phyloP scores from a whole-genome alignment of 1,284 basidiomycete species.

The Violaceomyces palustris region DNA sequence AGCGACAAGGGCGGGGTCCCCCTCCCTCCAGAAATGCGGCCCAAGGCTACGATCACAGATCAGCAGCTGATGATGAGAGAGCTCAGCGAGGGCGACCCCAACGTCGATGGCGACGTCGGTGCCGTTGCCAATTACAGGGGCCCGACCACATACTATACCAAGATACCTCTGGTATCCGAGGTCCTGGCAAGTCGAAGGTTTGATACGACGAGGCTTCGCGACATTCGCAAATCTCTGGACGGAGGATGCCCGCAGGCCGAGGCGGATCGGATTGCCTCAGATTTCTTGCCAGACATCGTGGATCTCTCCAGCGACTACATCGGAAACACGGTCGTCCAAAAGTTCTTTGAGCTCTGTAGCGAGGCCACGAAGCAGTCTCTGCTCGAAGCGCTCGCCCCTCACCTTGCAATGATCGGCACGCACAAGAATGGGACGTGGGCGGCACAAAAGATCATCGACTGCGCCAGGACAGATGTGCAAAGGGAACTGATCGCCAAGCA shows the following conservation, averaged over 20 bases:
- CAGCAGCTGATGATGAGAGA: constrained; percentile 95
- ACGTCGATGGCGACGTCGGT: constrained; percentile 14
- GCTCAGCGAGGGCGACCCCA: constrained; percentile 60
- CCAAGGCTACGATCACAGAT: constrained; percentile 56
- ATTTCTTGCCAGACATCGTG: constrained; percentile 74
- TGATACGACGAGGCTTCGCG: constrained; percentile 92
- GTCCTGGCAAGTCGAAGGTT: constrained; percentile 57
- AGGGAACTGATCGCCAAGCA: constrained; percentile 77
- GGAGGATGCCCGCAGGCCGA: constrained; percentile 77
- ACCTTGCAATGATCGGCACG: constrained; percentile 93
- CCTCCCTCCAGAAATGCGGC: constrained; percentile 45
- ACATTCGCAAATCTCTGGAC: constrained; percentile 83
- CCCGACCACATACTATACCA: constrained; percentile 52
- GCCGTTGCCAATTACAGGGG: constrained; percentile 67
- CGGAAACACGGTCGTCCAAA: constrained; percentile 96
- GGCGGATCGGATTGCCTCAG: constrained; percentile 79
- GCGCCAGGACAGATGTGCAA: constrained; percentile 78
- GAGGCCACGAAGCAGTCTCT: constrained; percentile 72
- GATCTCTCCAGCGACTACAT: constrained; percentile 97
- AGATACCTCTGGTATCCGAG: constrained; percentile 45
- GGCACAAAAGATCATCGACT: constrained; percentile 88
- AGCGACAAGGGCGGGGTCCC: constrained; percentile 51
- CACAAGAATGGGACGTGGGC: constrained; percentile 99
- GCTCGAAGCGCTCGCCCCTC: constrained; percentile 87
- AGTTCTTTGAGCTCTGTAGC: constrained; percentile 87